phyloP scores from a whole-genome alignment of 495 filamentous ascomycete genomes.

The Hypoxylon lienhwacheense region DNA sequence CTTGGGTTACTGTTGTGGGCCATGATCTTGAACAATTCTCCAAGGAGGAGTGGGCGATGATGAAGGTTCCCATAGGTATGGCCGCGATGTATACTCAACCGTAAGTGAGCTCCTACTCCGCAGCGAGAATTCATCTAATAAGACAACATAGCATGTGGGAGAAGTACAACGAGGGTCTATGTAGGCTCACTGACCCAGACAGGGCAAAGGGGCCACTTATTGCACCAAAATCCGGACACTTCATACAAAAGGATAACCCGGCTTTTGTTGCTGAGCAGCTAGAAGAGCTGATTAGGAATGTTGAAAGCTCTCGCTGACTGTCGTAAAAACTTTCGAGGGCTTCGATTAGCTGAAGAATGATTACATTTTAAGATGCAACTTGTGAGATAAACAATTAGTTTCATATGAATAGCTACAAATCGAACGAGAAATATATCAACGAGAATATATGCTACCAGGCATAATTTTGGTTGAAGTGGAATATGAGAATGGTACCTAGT shows the following conservation, averaged over 20 bases:
- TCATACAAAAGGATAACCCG: constrained; percentile 55
- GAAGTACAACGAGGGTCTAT: constrained; percentile 51
- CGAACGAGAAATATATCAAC: no score
- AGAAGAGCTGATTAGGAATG: constrained; percentile 38
- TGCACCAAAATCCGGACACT: constrained; percentile 52
- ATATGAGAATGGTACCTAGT: no score
- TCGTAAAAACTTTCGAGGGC: background rate
- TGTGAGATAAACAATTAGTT: no score
- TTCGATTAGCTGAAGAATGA: no score
- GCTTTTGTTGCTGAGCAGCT: constrained; percentile 49
- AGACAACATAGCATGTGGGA: constrained; percentile 49
- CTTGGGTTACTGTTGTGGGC: constrained; percentile 50
- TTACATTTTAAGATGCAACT: no score
- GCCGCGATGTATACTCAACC: constrained; percentile 28
- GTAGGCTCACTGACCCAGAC: constrained; percentile 44
- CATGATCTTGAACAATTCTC: constrained; percentile 53
- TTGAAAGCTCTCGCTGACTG: constrained; percentile 12
- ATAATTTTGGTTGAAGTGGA: no score
- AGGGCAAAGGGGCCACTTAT: constrained; percentile 49
- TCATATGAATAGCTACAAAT: no score
- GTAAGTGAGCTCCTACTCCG: constrained; percentile 38
- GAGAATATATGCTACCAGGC: no score
- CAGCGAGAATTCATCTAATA: constrained; percentile 39
- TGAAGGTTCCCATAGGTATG: constrained; percentile 34
- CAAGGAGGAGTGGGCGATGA: constrained; percentile 39